Evolutionary conservation across 2,329 filamentous ascomycete genomes (phyloP), one percentile per base, ranked within the genome.

Genomic region (Allantophomopsis cytisporea): DNA sequence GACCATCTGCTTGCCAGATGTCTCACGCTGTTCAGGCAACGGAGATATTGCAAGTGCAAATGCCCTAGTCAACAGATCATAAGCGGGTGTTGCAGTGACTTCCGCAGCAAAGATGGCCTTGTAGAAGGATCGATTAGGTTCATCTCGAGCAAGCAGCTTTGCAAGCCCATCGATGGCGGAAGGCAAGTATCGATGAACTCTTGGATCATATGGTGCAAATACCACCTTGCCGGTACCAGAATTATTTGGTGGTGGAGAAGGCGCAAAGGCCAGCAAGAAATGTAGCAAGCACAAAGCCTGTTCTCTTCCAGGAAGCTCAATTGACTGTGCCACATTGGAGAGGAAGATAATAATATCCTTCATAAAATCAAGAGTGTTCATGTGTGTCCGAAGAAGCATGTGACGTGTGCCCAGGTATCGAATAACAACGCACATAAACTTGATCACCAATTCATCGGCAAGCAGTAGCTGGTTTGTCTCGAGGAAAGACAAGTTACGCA

Each of bases 291-390:
- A 86, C 31, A 86, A 66, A 0, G 88, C 88, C 55, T 96, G 88
- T 54, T 96, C 88, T 45, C 83, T 80, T 15, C 81, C 81, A 2
- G 87, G 82, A 31, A 98, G 67, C 53, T 89, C 81, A 39, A 96
- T 73, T 8, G 76, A 73, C 36, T 83, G 76, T 7, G 87, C 79
- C 36, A 93, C 76, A 57, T 98, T 96, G 41, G 89, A 95, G 40
- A 98, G 67, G 48, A 94, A 77, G 13, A 86, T 80, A 42, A 96
- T 76, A 21, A 87, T 68, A 57, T 98, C 91, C 61, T 98, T 98
- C 84, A 95, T 94, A 52, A 96, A 89, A 59, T 98, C 91, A 47
- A 95, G 66, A 1, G 83, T 91, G 59, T 95, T 94, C 53, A 73
- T 69, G 47, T 91, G 73, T 3, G 79, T 85, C 31, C 86, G 77